Conservation (phyloP, 2,329 filamentous ascomycete species). For the Ascochyta viciae-villosae region DNA sequence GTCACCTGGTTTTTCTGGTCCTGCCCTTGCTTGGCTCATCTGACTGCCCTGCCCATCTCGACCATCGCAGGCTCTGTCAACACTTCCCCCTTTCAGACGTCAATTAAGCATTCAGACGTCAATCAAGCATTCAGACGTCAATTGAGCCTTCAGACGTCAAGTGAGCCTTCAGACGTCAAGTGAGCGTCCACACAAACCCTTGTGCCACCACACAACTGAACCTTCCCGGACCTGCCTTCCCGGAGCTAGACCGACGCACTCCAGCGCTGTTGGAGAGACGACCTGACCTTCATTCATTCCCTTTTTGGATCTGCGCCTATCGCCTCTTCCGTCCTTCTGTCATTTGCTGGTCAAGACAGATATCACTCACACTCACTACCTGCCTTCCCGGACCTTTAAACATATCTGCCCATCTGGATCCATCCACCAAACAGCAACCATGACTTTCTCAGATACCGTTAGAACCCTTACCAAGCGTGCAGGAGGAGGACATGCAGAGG, state of each 20-base stretch:
- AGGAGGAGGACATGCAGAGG: slow-evolving; percentile 33
- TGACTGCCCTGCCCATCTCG: slow-evolving; percentile 40
- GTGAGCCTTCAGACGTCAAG: slow-evolving; percentile 17
- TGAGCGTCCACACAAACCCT: slow-evolving; percentile 29
- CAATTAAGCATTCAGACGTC: slow-evolving; percentile 10
- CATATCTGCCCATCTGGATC: slow-evolving; percentile 26
- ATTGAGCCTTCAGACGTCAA: background rate
- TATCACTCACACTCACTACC: slow-evolving; percentile 40
- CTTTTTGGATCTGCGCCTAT: slow-evolving; percentile 19
- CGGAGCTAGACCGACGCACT: slow-evolving; percentile 16
- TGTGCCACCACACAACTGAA: slow-evolving; percentile 18
- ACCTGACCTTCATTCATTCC: slow-evolving; percentile 15
- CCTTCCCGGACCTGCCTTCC: slow-evolving; percentile 12
- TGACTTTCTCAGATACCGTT: slow-evolving; percentile 34
- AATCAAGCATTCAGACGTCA: slow-evolving; percentile 24
- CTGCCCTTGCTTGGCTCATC: slow-evolving; percentile 41
- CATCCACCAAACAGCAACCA: slow-evolving; percentile 22
- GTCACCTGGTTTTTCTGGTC: slow-evolving; percentile 29
- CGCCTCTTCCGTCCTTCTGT: slow-evolving; percentile 37
- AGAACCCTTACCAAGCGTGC: slow-evolving; percentile 30
- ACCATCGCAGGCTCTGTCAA: slow-evolving; percentile 27
- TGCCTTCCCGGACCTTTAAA: slow-evolving; percentile 22
- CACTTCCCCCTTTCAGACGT: slow-evolving; percentile 11
- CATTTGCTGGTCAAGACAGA: slow-evolving; percentile 50
- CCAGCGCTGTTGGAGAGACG: slow-evolving; percentile 17